Percentiles rank a stretch among this genome's conserved stretches.
Evolutionary conservation across 208 protist species (phyloP).

Genomic region (Trypanosoma mega): DNA sequence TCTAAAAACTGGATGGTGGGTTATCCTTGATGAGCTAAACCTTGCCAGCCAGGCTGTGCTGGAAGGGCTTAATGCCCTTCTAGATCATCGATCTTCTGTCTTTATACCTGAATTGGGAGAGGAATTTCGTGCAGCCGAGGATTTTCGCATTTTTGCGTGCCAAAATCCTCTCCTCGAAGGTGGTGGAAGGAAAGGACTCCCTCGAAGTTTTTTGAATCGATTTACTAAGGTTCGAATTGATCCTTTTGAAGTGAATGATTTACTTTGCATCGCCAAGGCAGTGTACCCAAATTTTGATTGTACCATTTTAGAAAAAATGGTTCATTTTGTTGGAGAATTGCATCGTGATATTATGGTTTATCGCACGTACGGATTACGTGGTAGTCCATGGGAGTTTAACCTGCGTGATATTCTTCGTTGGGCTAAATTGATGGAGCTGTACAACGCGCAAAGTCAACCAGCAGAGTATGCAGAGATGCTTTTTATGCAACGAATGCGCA

Average conservation of each 20-base stretch:
- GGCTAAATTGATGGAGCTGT: conserved; percentile 92
- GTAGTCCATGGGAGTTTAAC: conserved; percentile 99
- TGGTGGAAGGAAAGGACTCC: conserved; percentile 99
- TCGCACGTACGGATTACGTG: conserved; percentile 79
- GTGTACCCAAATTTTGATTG: conserved; percentile 78
- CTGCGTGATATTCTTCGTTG: conserved; percentile 99
- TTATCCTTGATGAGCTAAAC: conserved; percentile 99
- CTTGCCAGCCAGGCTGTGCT: conserved; percentile 99
- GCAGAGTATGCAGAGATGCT: conserved; percentile 74
- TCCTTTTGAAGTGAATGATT: conserved; percentile 80
- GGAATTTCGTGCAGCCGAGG: conserved; percentile 76
- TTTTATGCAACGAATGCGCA: conserved; percentile 90
- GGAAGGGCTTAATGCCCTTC: conserved; percentile 99
- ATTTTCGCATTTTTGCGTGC: conserved; percentile 99
- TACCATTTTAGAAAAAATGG: conserved; percentile 87
- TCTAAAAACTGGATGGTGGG: conserved; percentile 96
- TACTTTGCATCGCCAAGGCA: conserved; percentile 82
- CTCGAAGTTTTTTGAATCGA: conserved; percentile 99
- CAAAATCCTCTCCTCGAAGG: conserved; percentile 99
- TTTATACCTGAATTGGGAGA: conserved; percentile 93
- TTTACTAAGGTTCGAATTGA: conserved; percentile 98
- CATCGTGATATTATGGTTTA: conserved; percentile 90
- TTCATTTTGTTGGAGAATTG: conserved; percentile 93
- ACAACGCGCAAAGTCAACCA: conserved; percentile 41
- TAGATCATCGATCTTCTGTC: conserved; percentile 98